Conservation (phyloP, 768 basidiomycete genomes). For the Rhodotorula taiwanensis region DNA sequence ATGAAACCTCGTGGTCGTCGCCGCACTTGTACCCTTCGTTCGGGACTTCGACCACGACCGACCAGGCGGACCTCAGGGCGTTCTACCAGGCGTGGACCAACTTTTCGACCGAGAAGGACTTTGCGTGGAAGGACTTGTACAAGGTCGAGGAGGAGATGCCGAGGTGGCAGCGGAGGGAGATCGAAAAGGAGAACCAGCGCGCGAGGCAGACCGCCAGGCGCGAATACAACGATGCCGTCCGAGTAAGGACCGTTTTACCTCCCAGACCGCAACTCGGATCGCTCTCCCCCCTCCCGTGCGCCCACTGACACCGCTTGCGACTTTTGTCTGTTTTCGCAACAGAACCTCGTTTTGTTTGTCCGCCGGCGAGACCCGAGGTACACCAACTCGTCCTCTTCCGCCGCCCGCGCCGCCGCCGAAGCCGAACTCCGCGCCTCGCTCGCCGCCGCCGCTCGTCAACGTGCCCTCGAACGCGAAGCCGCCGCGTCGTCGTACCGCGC, state of each 20-base stretch:
- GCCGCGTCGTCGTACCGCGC: slow-evolving; percentile 57
- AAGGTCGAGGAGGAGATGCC: slow-evolving; percentile 78
- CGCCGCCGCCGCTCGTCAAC: slow-evolving; percentile 41
- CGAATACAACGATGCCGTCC: slow-evolving; percentile 87
- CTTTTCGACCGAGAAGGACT: slow-evolving; percentile 80
- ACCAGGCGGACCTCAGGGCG: slow-evolving; percentile 51
- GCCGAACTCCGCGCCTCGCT: slow-evolving; percentile 44
- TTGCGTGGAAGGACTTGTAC: slow-evolving; percentile 80
- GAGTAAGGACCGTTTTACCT: slow-evolving; percentile 53
- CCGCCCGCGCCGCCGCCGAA: slow-evolving; percentile 34
- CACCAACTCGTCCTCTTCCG: slow-evolving; percentile 47
- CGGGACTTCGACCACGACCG: slow-evolving; percentile 56
- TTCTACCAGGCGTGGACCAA: slow-evolving; percentile 85
- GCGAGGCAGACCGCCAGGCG: slow-evolving; percentile 73
- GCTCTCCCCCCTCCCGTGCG: no score
- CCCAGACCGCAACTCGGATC: slow-evolving; percentile 32
- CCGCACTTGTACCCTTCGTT: slow-evolving; percentile 67
- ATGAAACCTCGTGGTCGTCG: slow-evolving; percentile 48
- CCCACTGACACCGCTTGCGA: slow-evolving; percentile 45
- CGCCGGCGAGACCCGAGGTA: slow-evolving; percentile 37
- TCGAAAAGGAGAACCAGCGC: slow-evolving; percentile 96
- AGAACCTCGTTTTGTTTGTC: slow-evolving; percentile 65
- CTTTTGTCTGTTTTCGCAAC: slow-evolving; percentile 57
- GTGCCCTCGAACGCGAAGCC: slow-evolving; percentile 44
- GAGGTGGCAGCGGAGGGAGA: slow-evolving; percentile 72